These are phyloP conservation scores for Phytophthora vignae DNA, from an alignment of 352 stramenopile genomes.

Conservation along the genomic window DNA sequence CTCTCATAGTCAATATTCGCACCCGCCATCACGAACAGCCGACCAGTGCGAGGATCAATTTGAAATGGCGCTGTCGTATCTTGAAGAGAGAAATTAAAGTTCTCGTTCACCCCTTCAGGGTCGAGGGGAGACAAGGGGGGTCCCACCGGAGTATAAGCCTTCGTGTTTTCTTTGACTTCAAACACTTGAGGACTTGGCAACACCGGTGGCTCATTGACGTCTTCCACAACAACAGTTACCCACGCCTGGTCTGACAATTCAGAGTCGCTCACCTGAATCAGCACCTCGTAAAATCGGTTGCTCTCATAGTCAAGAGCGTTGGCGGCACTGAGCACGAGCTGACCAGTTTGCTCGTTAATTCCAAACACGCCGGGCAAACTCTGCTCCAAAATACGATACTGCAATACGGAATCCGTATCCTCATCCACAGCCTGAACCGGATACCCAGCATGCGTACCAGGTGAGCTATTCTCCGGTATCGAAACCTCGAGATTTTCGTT, in stretches of 20 bases:
- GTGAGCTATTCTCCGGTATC: constrained; percentile 30
- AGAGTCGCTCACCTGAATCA: constrained; percentile 21
- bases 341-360: constrained; percentile 21
- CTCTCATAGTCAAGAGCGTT: constrained; percentile 27
- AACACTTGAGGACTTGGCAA: constrained; percentile 28
- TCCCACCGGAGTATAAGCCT: constrained; percentile 18
- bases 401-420: constrained; percentile 19
- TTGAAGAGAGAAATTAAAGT: constrained; percentile 13
- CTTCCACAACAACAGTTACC: constrained; percentile 17
- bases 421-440: constrained; percentile 30
- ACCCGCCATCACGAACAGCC: constrained; percentile 29
- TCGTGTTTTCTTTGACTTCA: constrained; percentile 28
- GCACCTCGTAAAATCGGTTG: constrained; percentile 11
- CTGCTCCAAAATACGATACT: constrained; percentile 27
- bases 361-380: constrained; percentile 19
- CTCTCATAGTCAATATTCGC: constrained; percentile 23
- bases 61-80: constrained; percentile 6
- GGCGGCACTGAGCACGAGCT: constrained; percentile 18
- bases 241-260: constrained; percentile 18
- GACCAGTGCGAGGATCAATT: constrained; percentile 18
- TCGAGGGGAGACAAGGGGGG: constrained; percentile 20
- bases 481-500: constrained; percentile 4
- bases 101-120: constrained; percentile 18
- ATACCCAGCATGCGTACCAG: constrained; percentile 14
- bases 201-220: constrained; percentile 35